Evolutionary conservation across 345 rosid genomes (phyloP).

Genomic region (Dipteronia dyeriana): DNA sequence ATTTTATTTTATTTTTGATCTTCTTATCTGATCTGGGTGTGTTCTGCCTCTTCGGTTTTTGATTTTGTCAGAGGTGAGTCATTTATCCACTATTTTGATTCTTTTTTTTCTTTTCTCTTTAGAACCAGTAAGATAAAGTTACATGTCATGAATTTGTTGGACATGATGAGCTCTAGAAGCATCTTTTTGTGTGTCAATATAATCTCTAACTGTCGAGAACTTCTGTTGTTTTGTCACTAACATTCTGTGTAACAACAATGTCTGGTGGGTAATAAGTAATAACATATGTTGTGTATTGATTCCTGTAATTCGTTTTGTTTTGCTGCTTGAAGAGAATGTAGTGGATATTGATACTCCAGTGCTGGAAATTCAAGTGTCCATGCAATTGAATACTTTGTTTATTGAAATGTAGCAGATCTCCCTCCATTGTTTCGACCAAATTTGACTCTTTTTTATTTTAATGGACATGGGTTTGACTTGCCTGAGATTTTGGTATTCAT

Average conservation of each 20-base stretch:
- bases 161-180: conserved; percentile 43
- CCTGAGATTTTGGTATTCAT: conserved; percentile 2
- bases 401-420: background rate
- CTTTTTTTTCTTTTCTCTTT: conserved; percentile 27
- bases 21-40: conserved; percentile 55
- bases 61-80: conserved; percentile 45
- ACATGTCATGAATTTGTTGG: conserved; percentile 34
- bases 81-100: conserved; percentile 36
- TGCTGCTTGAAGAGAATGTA: conserved; percentile 16
- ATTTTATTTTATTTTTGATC: conserved; percentile 19
- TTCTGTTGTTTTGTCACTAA: conserved; percentile 22
- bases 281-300: conserved; percentile 9
- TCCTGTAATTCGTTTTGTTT: conserved; percentile 6
- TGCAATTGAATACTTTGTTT: background rate
- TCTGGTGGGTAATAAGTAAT: conserved; percentile 38
- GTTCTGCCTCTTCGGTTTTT: conserved; percentile 35
- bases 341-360: conserved; percentile 5
- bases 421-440: background rate
- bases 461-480: background rate
- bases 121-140: conserved; percentile 25
- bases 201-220: conserved; percentile 12
- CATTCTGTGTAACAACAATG: conserved; percentile 32
- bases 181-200: conserved; percentile 20
- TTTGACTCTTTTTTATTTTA: conserved; percentile 3
- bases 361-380: conserved; percentile 21